Evolutionary conservation across 23 red algal species (phyloP).

Genomic region (Gracilaria domingensis): DNA sequence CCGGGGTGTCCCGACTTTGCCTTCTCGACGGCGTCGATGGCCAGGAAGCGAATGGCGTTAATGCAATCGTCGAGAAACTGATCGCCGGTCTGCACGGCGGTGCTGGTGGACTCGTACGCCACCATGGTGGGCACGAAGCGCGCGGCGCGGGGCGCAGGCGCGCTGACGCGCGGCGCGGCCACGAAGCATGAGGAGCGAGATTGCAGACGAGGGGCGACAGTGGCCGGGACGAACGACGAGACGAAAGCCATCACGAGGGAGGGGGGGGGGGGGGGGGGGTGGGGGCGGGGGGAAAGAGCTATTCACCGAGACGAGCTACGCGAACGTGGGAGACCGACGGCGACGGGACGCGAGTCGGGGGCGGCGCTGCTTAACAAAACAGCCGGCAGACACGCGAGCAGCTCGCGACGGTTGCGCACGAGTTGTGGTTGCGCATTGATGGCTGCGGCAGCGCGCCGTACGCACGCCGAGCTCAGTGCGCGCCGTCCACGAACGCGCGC

Average conservation of each 20-base stretch:
- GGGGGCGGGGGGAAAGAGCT: background rate
- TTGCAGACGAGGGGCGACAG: background rate
- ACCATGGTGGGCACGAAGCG: conserved; percentile 37
- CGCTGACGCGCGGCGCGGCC: background rate
- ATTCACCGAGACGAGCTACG: no score
- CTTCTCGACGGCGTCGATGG: conserved; percentile 96
- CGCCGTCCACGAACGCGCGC: background rate
- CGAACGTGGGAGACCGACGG: no score
- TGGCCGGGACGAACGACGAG: conserved; percentile 9
- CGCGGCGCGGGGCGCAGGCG: background rate
- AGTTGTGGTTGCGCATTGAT: background rate
- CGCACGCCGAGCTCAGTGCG: background rate
- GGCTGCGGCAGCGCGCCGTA: conserved; percentile 1
- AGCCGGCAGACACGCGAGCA: background rate
- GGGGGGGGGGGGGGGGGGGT: background rate
- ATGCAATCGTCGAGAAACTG: conserved; percentile 85
- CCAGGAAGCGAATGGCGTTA: conserved; percentile 95
- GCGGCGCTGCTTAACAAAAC: background rate
- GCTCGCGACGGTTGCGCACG: no score
- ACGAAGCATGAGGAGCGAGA: background rate
- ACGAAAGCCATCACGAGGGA: background rate
- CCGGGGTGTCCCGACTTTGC: conserved; percentile 97
- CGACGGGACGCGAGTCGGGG: background rate
- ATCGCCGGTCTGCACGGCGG: conserved; percentile 91
- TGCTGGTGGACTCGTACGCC: conserved; percentile 28